These are phyloP conservation scores for Entoloma clypeatum DNA, from an alignment of 1,284 basidiomycete species.

Conservation along the genomic window DNA sequence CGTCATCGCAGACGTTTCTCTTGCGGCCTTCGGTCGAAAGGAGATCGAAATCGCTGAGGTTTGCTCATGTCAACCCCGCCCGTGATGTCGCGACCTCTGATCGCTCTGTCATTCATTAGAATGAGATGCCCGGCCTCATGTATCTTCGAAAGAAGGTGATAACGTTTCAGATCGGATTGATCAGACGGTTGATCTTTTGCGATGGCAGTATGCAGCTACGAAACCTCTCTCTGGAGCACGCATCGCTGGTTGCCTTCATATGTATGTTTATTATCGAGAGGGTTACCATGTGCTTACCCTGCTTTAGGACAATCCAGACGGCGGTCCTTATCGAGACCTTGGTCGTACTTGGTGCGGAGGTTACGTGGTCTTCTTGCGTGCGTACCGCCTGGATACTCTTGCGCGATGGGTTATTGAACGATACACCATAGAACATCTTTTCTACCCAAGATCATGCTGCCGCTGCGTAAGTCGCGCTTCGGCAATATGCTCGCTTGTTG, in stretches of 20 bases:
- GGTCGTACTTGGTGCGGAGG: constrained; percentile 92
- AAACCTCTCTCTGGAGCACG: constrained; percentile 95
- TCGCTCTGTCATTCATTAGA: constrained; percentile 38
- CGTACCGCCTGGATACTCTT: constrained; percentile 26
- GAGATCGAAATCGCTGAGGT: constrained; percentile 98
- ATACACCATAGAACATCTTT: constrained; percentile 84
- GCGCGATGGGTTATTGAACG: constrained; percentile 9
- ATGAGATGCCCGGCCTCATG: constrained; percentile 94
- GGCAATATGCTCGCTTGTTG: constrained; percentile 3
- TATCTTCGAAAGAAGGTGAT: constrained; percentile 80
- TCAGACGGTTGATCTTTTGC: constrained; percentile 21
- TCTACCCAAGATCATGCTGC: constrained; percentile 99
- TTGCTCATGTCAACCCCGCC: constrained; percentile 18
- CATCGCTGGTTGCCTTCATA: constrained; percentile 97
- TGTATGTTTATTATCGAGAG: constrained; percentile 46
- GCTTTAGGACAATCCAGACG: constrained; percentile 88
- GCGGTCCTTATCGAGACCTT: constrained; percentile 97
- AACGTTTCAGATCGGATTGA: constrained; percentile 4
- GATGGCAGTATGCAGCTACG: constrained; percentile 65
- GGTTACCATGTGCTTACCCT: constrained; percentile 7
- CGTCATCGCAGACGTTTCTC: constrained; percentile 72
- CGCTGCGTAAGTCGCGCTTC: constrained; percentile 80
- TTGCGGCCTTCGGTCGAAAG: constrained; percentile 96
- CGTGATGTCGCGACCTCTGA: constrained; percentile 17
- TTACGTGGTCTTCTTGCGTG: constrained; percentile 98